phyloP scores from a whole-genome alignment of 2,329 filamentous ascomycete species.

The Claviceps fusiformis region DNA sequence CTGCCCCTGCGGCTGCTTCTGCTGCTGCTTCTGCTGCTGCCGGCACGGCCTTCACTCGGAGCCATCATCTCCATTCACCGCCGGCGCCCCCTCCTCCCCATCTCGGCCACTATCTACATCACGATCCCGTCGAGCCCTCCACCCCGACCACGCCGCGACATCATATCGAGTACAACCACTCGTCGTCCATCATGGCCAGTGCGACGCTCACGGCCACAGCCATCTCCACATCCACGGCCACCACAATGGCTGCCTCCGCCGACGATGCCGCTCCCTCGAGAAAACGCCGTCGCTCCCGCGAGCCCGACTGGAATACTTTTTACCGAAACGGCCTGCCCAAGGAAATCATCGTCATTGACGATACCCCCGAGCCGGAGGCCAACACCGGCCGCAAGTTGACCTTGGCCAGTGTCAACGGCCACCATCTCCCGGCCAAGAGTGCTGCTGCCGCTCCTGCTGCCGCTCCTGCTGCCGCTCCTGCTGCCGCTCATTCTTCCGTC shows the following conservation, averaged over 20 bases:
- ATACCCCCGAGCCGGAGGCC: slow-evolving; percentile 47
- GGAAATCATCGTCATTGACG: slow-evolving; percentile 75
- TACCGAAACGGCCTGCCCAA: slow-evolving; percentile 74
- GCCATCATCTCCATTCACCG: slow-evolving; percentile 15
- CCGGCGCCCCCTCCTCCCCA: slow-evolving; percentile 20
- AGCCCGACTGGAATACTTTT: slow-evolving; percentile 67
- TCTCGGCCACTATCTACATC: slow-evolving; percentile 9
- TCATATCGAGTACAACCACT: slow-evolving; percentile 9
- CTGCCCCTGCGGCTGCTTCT: too few relatives aligned
- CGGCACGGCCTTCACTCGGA: slow-evolving; percentile 12
- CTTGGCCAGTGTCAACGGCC: slow-evolving; percentile 12
- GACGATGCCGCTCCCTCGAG: slow-evolving; percentile 20
- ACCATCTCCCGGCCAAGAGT: slow-evolving; percentile 12
- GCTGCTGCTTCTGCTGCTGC: background rate
- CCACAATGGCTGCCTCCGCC: slow-evolving; percentile 8
- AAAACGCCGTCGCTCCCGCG: slow-evolving; percentile 45
- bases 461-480: too few relatives aligned
- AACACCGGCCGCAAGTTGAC: slow-evolving; percentile 26
- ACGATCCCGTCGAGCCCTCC: slow-evolving; percentile 10
- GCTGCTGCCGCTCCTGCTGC: too few relatives aligned
- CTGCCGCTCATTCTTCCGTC: slow-evolving; percentile 7
- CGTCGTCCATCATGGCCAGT: slow-evolving; percentile 12
- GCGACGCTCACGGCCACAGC: slow-evolving; percentile 2
- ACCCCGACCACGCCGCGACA: slow-evolving; percentile 9
- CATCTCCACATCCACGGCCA: slow-evolving; percentile 3